phyloP scores from a whole-genome alignment of 2,329 filamentous ascomycete species.

The Fusarium sp. region DNA sequence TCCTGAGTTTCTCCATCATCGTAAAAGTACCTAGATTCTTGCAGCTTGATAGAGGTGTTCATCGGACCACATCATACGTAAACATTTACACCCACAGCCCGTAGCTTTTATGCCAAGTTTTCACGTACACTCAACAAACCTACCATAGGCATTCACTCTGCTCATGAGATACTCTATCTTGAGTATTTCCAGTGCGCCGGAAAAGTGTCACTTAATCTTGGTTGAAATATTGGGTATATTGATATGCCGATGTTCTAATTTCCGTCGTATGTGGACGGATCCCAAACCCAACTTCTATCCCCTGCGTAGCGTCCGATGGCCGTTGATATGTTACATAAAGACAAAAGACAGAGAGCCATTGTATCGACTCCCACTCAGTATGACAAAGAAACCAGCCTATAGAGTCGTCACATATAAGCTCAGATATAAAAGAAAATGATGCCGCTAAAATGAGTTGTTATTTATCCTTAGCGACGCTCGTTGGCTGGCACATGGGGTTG shows the following conservation, averaged over 20 bases:
- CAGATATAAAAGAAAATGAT: conserved; percentile 19
- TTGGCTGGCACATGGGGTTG: conserved; percentile 32
- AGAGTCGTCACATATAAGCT: conserved; percentile 27
- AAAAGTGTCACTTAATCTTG: not conserved
- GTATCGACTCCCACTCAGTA: conserved; percentile 14
- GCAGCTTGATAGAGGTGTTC: not conserved
- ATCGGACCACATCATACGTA: not conserved
- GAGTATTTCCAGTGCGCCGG: not conserved
- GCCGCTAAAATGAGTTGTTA: conserved; percentile 24
- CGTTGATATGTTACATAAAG: conserved; percentile 33
- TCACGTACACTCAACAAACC: not conserved
- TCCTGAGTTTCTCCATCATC: not conserved
- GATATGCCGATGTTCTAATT: conserved; percentile 11
- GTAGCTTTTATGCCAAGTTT: not conserved
- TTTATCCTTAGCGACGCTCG: conserved; percentile 28
- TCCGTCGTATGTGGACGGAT: conserved; percentile 1
- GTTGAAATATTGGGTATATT: conserved; percentile 34
- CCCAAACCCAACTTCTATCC: conserved; percentile 14
- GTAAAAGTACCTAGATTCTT: too few species aligned
- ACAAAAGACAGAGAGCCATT: conserved; percentile 24
- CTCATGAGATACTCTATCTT: not conserved
- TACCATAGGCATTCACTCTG: not conserved
- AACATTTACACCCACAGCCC: not conserved
- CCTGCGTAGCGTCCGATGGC: conserved; percentile 8
- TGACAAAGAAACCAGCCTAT: conserved; percentile 21